Percentiles rank a stretch among this genome's conserved stretches.
Evolutionary conservation across 257 asterid species (phyloP).

Genomic region (Penstemon barbatus): DNA sequence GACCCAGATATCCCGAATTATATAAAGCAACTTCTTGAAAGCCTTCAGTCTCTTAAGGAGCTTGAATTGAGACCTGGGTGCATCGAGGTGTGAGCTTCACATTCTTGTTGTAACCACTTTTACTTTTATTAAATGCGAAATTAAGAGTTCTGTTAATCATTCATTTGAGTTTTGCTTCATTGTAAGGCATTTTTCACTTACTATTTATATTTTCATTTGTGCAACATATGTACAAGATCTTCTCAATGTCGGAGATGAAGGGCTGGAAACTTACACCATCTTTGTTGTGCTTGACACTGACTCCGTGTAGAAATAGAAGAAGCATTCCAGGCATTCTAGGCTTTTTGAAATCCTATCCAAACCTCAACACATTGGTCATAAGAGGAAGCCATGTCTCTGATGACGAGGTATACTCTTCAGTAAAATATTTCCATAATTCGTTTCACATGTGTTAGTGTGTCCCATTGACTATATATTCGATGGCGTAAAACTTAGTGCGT

Average conservation of each 20-base stretch:
- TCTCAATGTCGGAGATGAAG: slow-evolving; percentile 2
- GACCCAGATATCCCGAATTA: no score
- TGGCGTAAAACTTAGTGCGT: neutral
- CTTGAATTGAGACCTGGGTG: no score
- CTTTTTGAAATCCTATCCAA: slow-evolving; percentile 29
- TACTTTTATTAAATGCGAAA: no score
- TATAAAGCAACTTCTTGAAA: no score
- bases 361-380: slow-evolving; percentile 22
- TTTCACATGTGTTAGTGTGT: no score
- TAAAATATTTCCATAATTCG: neutral
- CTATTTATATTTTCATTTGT: neutral
- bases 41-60: no score
- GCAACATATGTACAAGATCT: neutral
- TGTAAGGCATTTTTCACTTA: neutral
- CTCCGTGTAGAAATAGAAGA: neutral
- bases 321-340: slow-evolving; percentile 12
- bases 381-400: neutral
- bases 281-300: neutral
- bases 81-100: no score
- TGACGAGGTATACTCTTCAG: neutral
- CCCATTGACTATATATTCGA: no score
- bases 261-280: slow-evolving; percentile 26
- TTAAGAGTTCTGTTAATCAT: no score
- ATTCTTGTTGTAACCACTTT: no score
- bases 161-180: no score